phyloP scores from a whole-genome alignment of 305 asterid genomes.

The Andrographis paniculata region DNA sequence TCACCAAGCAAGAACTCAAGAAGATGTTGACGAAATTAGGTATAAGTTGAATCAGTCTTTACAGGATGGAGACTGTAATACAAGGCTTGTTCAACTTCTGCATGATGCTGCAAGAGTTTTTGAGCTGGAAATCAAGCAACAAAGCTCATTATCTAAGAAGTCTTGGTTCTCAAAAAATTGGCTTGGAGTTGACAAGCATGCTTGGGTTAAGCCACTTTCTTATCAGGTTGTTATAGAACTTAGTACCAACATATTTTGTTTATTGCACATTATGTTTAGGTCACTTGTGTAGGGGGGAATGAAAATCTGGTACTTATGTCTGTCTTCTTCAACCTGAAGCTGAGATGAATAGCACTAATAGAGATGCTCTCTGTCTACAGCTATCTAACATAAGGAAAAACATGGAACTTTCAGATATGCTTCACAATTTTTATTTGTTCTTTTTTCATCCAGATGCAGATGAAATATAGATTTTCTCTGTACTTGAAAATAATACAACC shows the following conservation, averaged over 20 bases:
- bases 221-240: slow-evolving; percentile 62
- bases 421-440: neutral
- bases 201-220: slow-evolving; percentile 81
- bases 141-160: slow-evolving; percentile 46
- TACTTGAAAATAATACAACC: too few relatives aligned
- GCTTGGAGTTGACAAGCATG: slow-evolving; percentile 81
- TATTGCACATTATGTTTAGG: slow-evolving; percentile 7
- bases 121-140: slow-evolving; percentile 79
- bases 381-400: neutral
- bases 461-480: neutral
- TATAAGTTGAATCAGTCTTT: slow-evolving; percentile 57
- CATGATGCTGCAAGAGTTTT: slow-evolving; percentile 96
- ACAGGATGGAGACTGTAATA: slow-evolving; percentile 62
- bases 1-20: slow-evolving; percentile 40
- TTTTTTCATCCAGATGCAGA: neutral
- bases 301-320: slow-evolving; percentile 5
- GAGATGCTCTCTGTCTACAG: neutral
- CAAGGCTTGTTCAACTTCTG: slow-evolving; percentile 74
- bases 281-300: slow-evolving; percentile 14
- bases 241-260: slow-evolving; percentile 5
- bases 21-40: slow-evolving; percentile 61
- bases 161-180: slow-evolving; percentile 91
- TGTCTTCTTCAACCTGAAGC: slow-evolving; percentile 13
- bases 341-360: neutral
- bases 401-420: neutral